Evolutionary conservation across 2,329 filamentous ascomycete species (phyloP).

Genomic region (Neofusicoccum cordaticola): DNA sequence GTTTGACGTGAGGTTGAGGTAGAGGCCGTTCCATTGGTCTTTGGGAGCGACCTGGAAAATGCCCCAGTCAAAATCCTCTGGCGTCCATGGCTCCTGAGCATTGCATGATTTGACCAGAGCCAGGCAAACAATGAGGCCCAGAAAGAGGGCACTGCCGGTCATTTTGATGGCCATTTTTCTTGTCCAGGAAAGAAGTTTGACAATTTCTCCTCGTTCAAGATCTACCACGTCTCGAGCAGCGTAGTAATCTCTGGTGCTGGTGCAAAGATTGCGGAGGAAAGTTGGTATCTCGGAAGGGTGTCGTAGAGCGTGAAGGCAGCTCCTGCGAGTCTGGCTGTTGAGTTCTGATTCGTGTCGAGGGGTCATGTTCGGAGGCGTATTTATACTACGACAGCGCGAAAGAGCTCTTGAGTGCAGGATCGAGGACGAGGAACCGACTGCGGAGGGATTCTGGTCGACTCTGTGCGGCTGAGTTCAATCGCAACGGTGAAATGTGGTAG

Average conservation of each 20-base stretch:
- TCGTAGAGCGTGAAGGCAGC: background rate
- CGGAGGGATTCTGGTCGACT: too few species aligned
- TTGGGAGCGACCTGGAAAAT: background rate
- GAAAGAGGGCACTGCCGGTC: background rate
- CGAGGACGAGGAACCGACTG: too few species aligned
- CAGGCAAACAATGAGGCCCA: background rate
- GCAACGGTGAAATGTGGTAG: too few species aligned
- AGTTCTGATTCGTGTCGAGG: background rate
- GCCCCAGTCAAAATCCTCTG: background rate
- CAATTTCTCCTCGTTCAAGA: background rate
- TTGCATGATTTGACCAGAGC: background rate
- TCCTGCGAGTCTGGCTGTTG: background rate
- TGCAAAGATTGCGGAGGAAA: background rate
- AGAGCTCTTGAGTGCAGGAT: background rate
- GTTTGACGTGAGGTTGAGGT: background rate
- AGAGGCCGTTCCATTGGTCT: background rate
- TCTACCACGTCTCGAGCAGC: background rate
- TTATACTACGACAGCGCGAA: background rate
- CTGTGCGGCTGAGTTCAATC: too few species aligned
- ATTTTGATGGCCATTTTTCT: background rate
- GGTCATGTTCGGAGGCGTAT: background rate
- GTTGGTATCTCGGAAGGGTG: background rate
- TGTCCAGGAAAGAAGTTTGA: background rate
- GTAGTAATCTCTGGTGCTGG: background rate
- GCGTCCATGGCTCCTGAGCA: background rate